Conservation (phyloP, 805 yeast species). For the Cyberlindnera americana region DNA sequence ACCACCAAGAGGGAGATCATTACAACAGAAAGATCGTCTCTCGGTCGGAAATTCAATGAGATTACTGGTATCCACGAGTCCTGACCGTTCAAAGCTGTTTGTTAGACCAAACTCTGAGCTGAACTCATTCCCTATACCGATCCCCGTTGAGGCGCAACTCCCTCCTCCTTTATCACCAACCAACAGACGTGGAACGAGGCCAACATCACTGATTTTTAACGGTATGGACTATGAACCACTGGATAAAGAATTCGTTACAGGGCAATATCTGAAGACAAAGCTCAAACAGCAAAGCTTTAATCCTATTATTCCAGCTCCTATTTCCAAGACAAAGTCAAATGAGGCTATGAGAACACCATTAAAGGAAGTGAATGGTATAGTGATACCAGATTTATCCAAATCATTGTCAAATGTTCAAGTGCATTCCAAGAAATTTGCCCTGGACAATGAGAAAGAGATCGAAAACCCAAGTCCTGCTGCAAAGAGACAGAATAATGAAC, state of each 20-base stretch:
- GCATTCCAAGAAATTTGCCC: neutral
- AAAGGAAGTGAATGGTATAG: conserved; percentile 1
- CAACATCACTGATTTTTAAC: conserved; percentile 33
- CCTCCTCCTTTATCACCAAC: conserved; percentile 37
- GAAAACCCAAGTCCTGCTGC: conserved; percentile 28
- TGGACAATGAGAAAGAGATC: conserved; percentile 27
- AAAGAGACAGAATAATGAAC: conserved; percentile 20
- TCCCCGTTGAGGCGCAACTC: conserved; percentile 34
- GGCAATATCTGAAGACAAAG: conserved; percentile 7
- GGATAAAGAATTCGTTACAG: conserved; percentile 13
- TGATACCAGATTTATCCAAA: conserved; percentile 9
- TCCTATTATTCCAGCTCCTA: neutral
- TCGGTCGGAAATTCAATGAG: conserved; percentile 24
- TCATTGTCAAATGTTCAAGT: neutral
- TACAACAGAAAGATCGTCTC: conserved; percentile 1
- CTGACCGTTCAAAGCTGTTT: conserved; percentile 27
- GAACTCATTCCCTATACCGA: conserved; percentile 31
- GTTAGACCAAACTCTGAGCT: conserved; percentile 35
- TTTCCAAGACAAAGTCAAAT: too few species aligned
- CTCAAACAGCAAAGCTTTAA: neutral
- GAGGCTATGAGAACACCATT: conserved; percentile 1
- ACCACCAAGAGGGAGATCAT: conserved; percentile 11
- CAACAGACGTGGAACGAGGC: conserved; percentile 28
- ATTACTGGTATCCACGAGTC: conserved; percentile 15
- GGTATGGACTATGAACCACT: conserved; percentile 34